Evolutionary conservation across 2,329 filamentous ascomycete genomes (phyloP).

Genomic region (Ceratocystis lukuohia): DNA sequence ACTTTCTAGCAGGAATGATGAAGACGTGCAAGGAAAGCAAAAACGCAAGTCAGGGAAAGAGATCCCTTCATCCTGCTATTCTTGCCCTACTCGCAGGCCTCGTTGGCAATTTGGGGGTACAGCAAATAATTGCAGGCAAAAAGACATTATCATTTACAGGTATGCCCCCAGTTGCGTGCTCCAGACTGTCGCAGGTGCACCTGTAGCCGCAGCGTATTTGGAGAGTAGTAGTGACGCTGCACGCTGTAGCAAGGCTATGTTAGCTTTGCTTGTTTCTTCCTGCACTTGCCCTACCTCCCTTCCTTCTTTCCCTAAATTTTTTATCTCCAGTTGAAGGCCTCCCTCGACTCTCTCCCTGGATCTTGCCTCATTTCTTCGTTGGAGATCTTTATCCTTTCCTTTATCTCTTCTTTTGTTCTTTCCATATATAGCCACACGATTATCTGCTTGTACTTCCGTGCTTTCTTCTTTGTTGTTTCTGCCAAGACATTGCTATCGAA

Average conservation of each 20-base stretch:
- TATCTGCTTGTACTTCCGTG: neutral
- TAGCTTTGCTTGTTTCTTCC: neutral
- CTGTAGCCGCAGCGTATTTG: neutral
- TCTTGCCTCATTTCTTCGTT: neutral
- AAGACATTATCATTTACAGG: neutral
- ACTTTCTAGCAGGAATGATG: constrained; percentile 3
- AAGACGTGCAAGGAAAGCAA: constrained; percentile 6
- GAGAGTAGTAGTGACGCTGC: too few species aligned
- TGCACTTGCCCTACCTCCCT: neutral
- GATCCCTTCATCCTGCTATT: neutral
- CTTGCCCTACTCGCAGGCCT: neutral
- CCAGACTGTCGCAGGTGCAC: neutral
- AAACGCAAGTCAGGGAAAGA: neutral
- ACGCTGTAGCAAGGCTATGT: too few species aligned
- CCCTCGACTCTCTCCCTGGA: neutral
- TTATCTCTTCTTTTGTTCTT: neutral
- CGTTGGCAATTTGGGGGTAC: neutral
- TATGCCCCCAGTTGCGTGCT: neutral
- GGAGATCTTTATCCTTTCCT: neutral
- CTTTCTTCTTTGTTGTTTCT: neutral
- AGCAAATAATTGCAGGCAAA: neutral
- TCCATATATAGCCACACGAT: neutral
- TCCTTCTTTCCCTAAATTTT: neutral
- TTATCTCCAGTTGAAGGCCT: neutral
- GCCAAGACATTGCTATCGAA: neutral